Evolutionary conservation across 805 yeast species (phyloP).

Genomic region (Saccharomycopsis lassenensis): DNA sequence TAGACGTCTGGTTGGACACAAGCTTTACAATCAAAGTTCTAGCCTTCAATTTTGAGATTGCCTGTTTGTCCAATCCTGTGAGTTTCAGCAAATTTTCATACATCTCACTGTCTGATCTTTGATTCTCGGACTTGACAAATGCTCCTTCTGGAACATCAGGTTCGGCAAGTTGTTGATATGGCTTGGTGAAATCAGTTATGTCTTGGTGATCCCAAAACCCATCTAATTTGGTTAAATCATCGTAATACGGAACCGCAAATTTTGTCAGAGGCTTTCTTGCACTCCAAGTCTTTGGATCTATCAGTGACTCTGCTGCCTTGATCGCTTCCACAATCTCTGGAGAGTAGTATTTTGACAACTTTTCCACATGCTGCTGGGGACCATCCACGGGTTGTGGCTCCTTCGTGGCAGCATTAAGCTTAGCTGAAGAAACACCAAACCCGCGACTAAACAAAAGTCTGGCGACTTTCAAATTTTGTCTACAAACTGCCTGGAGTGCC

Average conservation of each 20-base stretch:
- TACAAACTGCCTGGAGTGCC: no score
- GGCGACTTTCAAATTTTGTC: no score
- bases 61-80: slow-evolving; percentile 56
- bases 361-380: slow-evolving; percentile 26
- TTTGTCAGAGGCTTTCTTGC: slow-evolving; percentile 33
- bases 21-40: slow-evolving; percentile 64
- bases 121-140: slow-evolving; percentile 19
- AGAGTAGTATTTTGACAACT: slow-evolving; percentile 63
- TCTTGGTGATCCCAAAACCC: slow-evolving; percentile 63
- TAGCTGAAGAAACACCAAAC: no score
- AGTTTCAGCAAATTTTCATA: slow-evolving; percentile 44
- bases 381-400: no score
- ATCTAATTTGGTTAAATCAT: slow-evolving; percentile 62
- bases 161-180: slow-evolving; percentile 48
- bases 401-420: no score
- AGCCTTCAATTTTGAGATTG: slow-evolving; percentile 48
- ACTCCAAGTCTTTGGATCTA: slow-evolving; percentile 52
- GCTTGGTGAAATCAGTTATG: slow-evolving; percentile 37
- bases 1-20: slow-evolving; percentile 84
- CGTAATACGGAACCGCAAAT: slow-evolving; percentile 62
- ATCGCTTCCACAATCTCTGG: slow-evolving; percentile 75
- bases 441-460: no score
- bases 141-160: slow-evolving; percentile 41
- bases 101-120: slow-evolving; percentile 25
- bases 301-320: slow-evolving; percentile 64